Conservation (phyloP, 169 alveolate genomes). For the Eimeria falciformis region DNA sequence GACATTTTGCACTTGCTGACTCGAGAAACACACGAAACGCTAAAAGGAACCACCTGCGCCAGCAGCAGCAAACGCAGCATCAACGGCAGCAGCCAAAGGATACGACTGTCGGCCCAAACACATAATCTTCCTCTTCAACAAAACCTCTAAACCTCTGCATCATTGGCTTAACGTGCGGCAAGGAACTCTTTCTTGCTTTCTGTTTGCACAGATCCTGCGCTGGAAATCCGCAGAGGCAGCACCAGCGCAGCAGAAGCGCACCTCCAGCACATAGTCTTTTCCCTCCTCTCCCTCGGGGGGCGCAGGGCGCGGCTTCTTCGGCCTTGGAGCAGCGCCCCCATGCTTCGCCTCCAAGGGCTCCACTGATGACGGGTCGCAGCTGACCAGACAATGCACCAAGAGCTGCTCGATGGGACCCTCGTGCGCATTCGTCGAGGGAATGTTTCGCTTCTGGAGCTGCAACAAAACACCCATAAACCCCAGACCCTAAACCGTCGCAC, state of each 20-base stretch:
- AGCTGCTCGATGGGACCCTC: constrained; percentile 60
- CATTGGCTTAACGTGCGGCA: too few species aligned
- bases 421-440: constrained; percentile 48
- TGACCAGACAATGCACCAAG: constrained; percentile 56
- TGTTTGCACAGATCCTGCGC: too few species aligned
- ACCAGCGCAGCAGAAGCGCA: background rate
- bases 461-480: background rate
- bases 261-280: constrained; percentile 51
- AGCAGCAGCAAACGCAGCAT: constrained; percentile 2
- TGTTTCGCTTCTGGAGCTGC: constrained; percentile 28
- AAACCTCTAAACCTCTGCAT: background rate
- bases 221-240: background rate
- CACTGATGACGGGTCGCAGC: constrained; percentile 24
- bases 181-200: too few species aligned
- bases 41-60: constrained; percentile 60
- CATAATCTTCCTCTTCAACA: too few species aligned
- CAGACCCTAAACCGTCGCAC: constrained; percentile 5
- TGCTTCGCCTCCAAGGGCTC: background rate
- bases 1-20: constrained; percentile 68
- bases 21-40: constrained; percentile 31
- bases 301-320: constrained; percentile 1
- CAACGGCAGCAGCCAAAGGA: constrained; percentile 2
- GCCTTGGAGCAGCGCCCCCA: background rate
- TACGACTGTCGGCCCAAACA: too few species aligned
- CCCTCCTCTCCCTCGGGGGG: constrained; percentile 44